phyloP scores from a whole-genome alignment of 768 basidiomycete species.

The Lenzites betulinus region DNA sequence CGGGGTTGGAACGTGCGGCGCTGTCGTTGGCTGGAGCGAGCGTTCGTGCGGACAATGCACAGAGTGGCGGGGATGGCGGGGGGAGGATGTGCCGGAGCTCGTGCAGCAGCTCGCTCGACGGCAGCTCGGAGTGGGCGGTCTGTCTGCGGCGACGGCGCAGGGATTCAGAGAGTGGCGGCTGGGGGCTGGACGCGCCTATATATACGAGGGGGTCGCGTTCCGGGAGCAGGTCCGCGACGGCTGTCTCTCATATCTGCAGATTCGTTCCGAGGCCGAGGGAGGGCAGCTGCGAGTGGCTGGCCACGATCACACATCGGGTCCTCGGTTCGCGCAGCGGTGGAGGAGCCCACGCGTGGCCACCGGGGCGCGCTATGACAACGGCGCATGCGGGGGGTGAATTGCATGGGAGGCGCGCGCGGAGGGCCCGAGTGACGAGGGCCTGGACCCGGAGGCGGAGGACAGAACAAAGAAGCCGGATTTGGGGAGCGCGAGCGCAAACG shows the following conservation, averaged over 20 bases:
- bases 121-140: neutral
- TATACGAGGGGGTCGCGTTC: slow-evolving; percentile 5
- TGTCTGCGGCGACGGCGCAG: slow-evolving; percentile 11
- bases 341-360: slow-evolving; percentile 1
- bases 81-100: slow-evolving; percentile 2
- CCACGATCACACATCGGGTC: neutral
- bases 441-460: slow-evolving; percentile 3
- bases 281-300: neutral
- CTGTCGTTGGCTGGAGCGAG: neutral
- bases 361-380: slow-evolving; percentile 20
- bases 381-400: slow-evolving; percentile 6
- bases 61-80: neutral
- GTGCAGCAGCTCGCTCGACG: neutral
- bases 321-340: slow-evolving; percentile 10
- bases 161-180: slow-evolving; percentile 13
- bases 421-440: neutral
- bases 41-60: slow-evolving; percentile 8
- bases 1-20: slow-evolving; percentile 5
- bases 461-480: slow-evolving; percentile 18
- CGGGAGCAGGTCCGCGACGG: slow-evolving; percentile 12
- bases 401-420: no score
- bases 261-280: slow-evolving; percentile 12
- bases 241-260: slow-evolving; percentile 16
- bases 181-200: slow-evolving; percentile 3
- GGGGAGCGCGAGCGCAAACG: slow-evolving; percentile 10